These are phyloP conservation scores for Saccharomycopsis sp. DNA, from an alignment of 805 yeast genomes.

Conservation along the genomic window DNA sequence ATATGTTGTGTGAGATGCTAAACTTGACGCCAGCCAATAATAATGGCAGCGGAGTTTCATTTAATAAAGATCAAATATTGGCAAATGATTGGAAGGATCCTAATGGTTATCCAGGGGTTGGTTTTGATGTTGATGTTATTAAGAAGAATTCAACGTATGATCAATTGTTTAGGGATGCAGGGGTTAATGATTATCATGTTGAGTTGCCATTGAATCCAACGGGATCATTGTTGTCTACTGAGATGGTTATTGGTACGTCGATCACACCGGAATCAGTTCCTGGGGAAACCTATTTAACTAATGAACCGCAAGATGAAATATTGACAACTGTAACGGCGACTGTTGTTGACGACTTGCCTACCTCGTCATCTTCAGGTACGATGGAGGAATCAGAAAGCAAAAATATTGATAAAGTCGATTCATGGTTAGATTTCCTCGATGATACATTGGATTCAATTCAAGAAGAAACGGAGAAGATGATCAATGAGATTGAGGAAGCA, in stretches of 20 bases:
- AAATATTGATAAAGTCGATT: constrained; percentile 20
- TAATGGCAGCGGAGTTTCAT: constrained; percentile 42
- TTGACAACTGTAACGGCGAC: constrained; percentile 22
- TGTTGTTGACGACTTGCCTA: constrained; percentile 17
- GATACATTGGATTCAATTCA: background rate
- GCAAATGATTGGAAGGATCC: constrained; percentile 42
- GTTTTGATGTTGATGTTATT: constrained; percentile 36
- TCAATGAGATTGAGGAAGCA: background rate
- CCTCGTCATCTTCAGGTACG: too few relatives aligned
- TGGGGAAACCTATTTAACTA: constrained; percentile 12
- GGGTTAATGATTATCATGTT: background rate
- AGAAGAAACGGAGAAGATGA: background rate
- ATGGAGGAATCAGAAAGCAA: constrained; percentile 22
- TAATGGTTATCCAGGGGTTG: constrained; percentile 42
- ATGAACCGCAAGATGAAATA: constrained; percentile 17
- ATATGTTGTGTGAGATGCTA: constrained; percentile 63
- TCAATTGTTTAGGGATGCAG: constrained; percentile 5
- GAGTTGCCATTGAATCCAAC: constrained; percentile 7
- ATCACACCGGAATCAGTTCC: constrained; percentile 8
- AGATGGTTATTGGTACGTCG: constrained; percentile 4
- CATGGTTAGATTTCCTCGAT: background rate
- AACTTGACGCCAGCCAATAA: constrained; percentile 45
- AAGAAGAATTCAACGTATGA: constrained; percentile 33
- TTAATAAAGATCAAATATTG: constrained; percentile 27
- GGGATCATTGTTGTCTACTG: constrained; percentile 4